Conservation (phyloP, 441 rosid species). For the Melianthus villosus region DNA sequence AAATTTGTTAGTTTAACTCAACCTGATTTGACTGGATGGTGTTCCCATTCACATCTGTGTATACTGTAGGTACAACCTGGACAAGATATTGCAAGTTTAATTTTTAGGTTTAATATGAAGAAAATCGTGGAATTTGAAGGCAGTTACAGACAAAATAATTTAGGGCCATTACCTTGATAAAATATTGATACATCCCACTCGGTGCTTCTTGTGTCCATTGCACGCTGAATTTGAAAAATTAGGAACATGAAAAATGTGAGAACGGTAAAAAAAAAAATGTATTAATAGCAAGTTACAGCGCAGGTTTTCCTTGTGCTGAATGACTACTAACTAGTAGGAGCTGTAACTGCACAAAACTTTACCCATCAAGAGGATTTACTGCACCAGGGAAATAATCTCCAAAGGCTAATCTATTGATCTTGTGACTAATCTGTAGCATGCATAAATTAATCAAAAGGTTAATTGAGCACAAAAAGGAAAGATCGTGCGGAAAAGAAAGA, state of each 20-base stretch:
- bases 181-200: conserved; percentile 91
- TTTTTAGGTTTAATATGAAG: no score
- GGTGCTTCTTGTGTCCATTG: conserved; percentile 75
- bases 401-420: conserved; percentile 56
- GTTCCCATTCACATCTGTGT: conserved; percentile 60
- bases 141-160: no score
- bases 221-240: conserved; percentile 29
- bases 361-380: conserved; percentile 91
- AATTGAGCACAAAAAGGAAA: neutral
- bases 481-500: neutral
- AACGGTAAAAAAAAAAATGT: no score
- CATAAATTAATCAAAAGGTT: conserved; percentile 7
- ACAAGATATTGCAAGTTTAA: conserved; percentile 7
- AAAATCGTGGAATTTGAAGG: no score
- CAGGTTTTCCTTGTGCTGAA: conserved; percentile 2
- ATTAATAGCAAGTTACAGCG: neutral
- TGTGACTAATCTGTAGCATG: conserved; percentile 62
- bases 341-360: conserved; percentile 6
- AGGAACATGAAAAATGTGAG: no score
- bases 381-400: conserved; percentile 90
- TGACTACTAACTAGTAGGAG: conserved; percentile 2
- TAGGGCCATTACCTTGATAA: conserved; percentile 88
- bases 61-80: conserved; percentile 88
- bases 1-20: neutral
- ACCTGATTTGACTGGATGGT: conserved; percentile 93